A percentile compares a stretch with the other conserved stretches of the same genome.
phyloP scores from a whole-genome alignment of 192 early-diverging fungal genomes.

The Anaeromyces robustus region DNA sequence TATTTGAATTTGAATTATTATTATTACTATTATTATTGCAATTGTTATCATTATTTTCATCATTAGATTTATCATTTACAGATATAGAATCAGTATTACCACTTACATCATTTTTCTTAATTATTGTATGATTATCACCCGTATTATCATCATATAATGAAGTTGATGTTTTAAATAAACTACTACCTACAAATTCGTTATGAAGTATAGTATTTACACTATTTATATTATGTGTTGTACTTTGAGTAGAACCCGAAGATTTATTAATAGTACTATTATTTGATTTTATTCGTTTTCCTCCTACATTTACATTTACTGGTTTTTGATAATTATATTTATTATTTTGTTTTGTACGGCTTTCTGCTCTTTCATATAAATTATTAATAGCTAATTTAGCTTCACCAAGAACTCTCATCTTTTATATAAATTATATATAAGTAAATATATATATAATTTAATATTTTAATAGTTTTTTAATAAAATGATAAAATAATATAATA shows the following conservation, averaged over 20 bases:
- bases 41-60: not conserved
- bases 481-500: no score
- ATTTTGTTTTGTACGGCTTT: not conserved
- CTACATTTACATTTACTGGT: not conserved
- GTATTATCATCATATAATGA: not conserved
- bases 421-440: not conserved
- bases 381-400: not conserved
- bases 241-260: not conserved
- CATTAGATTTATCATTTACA: not conserved
- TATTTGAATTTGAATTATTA: no score
- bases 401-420: not conserved
- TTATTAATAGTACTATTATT: not conserved
- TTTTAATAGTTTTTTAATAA: no score
- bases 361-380: not conserved
- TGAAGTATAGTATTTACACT: not conserved
- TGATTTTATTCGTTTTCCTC: not conserved
- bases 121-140: not conserved
- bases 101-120: not conserved
- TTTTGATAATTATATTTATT: not conserved
- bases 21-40: no score
- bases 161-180: not conserved
- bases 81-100: not conserved
- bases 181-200: not conserved
- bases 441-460: no score
- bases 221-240: not conserved